phyloP scores from a whole-genome alignment of 768 basidiomycete genomes.

The Leccinum obscurum region DNA sequence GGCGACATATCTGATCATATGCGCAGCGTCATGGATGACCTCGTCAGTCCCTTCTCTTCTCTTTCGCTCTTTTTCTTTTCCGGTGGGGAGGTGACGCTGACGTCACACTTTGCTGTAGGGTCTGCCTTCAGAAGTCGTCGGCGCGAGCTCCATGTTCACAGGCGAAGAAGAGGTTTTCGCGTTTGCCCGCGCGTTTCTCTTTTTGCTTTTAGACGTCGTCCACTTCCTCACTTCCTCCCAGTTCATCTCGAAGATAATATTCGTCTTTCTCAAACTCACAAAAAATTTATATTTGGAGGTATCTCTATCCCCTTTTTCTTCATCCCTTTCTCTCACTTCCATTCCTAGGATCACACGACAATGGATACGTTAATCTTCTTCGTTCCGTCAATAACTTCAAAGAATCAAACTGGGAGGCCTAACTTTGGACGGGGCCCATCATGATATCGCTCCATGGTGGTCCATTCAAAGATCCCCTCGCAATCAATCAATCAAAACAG shows the following conservation, averaged over 20 bases:
- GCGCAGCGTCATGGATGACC: slow-evolving; percentile 92
- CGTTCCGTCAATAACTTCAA: slow-evolving; percentile 43
- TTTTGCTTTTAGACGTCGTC: neutral
- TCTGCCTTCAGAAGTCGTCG: slow-evolving; percentile 71
- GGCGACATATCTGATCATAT: slow-evolving; percentile 74
- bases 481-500: slow-evolving; percentile 58
- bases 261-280: slow-evolving; percentile 60
- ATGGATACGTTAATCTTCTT: slow-evolving; percentile 65
- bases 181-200: slow-evolving; percentile 77
- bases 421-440: neutral
- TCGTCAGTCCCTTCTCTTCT: slow-evolving; percentile 49
- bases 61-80: too few species aligned
- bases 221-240: slow-evolving; percentile 22
- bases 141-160: slow-evolving; percentile 86
- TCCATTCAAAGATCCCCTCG: slow-evolving; percentile 40
- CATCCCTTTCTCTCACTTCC: neutral
- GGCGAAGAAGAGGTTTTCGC: slow-evolving; percentile 98
- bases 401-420: too few species aligned
- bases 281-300: slow-evolving; percentile 73
- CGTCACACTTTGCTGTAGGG: slow-evolving; percentile 49
- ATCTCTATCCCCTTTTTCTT: slow-evolving; percentile 12
- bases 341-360: slow-evolving; percentile 64
- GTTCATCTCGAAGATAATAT: slow-evolving; percentile 42
- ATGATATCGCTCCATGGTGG: slow-evolving; percentile 11
- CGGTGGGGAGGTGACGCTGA: neutral